These are phyloP conservation scores for Hypholoma fasciculare DNA, from an alignment of 768 basidiomycete species.

Conservation along the genomic window DNA sequence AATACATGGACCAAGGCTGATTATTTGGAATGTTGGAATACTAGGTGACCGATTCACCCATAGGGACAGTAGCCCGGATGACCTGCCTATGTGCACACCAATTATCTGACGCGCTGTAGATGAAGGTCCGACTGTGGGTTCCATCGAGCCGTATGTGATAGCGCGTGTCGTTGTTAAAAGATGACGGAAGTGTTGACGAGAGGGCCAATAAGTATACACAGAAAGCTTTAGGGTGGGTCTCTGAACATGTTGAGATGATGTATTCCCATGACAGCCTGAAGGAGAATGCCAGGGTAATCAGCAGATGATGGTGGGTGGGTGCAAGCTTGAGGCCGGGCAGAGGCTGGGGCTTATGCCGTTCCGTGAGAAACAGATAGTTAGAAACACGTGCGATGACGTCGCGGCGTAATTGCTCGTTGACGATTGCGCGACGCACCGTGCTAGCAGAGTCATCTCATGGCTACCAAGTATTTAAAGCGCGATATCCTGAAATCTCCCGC, in stretches of 20 bases:
- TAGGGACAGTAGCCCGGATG: conserved; percentile 33
- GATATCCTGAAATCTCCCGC: background rate
- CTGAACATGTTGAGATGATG: background rate
- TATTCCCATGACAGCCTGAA: no score
- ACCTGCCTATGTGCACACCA: conserved; percentile 64
- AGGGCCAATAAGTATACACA: conserved; percentile 12
- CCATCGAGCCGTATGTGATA: conserved; percentile 45
- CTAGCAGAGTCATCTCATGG: no score
- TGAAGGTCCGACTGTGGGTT: conserved; percentile 44
- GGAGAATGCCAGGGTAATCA: no score
- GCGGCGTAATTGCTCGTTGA: no score
- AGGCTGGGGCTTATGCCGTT: no score
- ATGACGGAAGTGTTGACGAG: conserved; percentile 30
- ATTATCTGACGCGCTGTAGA: conserved; percentile 57
- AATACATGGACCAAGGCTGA: background rate
- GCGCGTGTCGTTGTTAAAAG: conserved; percentile 70
- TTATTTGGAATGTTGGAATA: conserved; percentile 41
- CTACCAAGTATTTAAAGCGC: background rate
- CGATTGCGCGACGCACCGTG: no score
- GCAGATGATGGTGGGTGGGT: no score
- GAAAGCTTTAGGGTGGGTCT: conserved; percentile 47
- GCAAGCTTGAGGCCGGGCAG: no score
- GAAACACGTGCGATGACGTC: no score
- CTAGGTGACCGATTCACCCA: conserved; percentile 67
- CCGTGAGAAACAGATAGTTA: no score